phyloP scores from a whole-genome alignment of 306 rosid genomes.

The Pueraria montana region DNA sequence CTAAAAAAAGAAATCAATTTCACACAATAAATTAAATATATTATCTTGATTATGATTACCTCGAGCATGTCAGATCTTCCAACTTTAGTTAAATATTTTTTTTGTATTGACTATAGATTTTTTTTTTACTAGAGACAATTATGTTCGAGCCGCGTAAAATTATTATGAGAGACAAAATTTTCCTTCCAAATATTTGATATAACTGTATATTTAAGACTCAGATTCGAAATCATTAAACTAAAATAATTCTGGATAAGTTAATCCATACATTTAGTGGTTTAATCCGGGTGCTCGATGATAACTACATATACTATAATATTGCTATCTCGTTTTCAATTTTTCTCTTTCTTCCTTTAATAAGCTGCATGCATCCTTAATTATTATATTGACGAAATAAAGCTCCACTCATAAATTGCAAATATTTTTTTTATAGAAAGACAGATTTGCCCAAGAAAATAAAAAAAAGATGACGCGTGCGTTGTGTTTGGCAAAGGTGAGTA shows the following conservation, averaged over 20 bases:
- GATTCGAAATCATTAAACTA: no score
- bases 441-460: conserved; percentile 6
- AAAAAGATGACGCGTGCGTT: neutral
- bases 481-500: conserved; percentile 38
- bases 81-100: no score
- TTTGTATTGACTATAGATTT: no score
- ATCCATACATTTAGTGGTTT: no score
- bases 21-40: conserved; percentile 32
- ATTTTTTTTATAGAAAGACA: neutral
- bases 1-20: neutral
- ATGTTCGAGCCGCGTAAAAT: no score
- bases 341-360: conserved; percentile 31
- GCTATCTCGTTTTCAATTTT: neutral
- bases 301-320: neutral
- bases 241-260: no score
- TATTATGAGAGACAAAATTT: no score
- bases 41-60: conserved; percentile 5
- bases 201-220: no score
- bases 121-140: no score
- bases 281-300: no score
- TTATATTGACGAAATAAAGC: conserved; percentile 29
- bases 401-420: conserved; percentile 21
- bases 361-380: conserved; percentile 24
- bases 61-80: neutral
- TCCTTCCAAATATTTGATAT: no score